Conservation (phyloP, 352 stramenopile species). For the Pythium biforme region DNA sequence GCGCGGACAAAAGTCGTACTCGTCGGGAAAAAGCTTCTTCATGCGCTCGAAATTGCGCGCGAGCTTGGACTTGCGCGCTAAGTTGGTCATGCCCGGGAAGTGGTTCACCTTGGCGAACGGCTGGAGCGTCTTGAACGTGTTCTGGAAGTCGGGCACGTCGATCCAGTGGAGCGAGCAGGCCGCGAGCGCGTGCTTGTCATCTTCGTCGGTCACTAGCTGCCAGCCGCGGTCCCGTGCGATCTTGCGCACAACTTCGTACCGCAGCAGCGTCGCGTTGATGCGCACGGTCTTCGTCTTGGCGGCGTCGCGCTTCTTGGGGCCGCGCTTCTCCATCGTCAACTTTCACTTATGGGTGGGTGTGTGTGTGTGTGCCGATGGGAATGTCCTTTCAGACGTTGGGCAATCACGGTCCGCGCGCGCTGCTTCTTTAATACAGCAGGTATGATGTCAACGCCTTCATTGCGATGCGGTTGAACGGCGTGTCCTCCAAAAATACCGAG, state of each 20-base stretch:
- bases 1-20: conserved; percentile 94
- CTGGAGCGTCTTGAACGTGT: conserved; percentile 86
- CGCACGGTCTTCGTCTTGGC: conserved; percentile 54
- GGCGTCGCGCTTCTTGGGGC: conserved; percentile 14
- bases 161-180: conserved; percentile 95
- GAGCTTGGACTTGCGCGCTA: conserved; percentile 94
- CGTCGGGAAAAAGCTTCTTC: conserved; percentile 91
- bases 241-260: conserved; percentile 83
- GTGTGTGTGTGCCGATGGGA: background rate
- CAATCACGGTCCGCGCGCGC: too few species aligned
- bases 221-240: conserved; percentile 74
- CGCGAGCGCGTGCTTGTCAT: conserved; percentile 57
- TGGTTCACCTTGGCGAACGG: conserved; percentile 96
- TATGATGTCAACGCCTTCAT: too few species aligned
- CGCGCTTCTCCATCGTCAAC: conserved; percentile 31
- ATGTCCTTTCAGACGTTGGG: too few species aligned
- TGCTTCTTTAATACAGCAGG: too few species aligned
- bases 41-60: conserved; percentile 95
- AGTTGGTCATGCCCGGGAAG: conserved; percentile 94
- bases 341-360: background rate
- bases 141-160: conserved; percentile 90
- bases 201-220: conserved; percentile 71
- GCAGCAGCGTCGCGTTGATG: conserved; percentile 74
- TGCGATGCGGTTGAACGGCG: background rate
- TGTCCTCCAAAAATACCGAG: conserved; percentile 19